Percentiles rank a stretch among this genome's conserved stretches.
Evolutionary conservation across 176 grass and related monocot species (phyloP).

Genomic region (Olyra latifolia): DNA sequence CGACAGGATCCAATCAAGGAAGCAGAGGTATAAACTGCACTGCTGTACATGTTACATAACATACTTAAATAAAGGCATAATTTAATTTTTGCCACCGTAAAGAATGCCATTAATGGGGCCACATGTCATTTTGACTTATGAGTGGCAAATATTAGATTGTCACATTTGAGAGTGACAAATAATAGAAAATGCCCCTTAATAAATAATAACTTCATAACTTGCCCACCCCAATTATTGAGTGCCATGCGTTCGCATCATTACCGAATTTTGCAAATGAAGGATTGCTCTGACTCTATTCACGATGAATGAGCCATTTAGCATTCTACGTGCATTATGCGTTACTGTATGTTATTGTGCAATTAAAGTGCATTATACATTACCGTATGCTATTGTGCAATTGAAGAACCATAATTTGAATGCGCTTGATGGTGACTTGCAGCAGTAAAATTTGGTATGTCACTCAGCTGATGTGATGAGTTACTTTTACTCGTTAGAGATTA

Average conservation of each 20-base stretch:
- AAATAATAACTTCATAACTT: too few species aligned
- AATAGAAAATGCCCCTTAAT: too few species aligned
- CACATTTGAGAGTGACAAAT: too few species aligned
- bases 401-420: neutral
- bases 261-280: neutral
- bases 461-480: neutral
- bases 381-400: neutral
- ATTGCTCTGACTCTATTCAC: neutral
- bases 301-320: neutral
- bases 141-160: too few species aligned
- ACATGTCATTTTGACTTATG: too few species aligned
- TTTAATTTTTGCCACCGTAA: too few species aligned
- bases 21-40: slow-evolving; percentile 52
- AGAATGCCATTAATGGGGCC: too few species aligned
- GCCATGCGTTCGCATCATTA: neutral
- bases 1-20: slow-evolving; percentile 53
- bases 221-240: neutral
- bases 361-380: neutral
- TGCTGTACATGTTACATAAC: neutral
- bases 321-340: neutral
- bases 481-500: neutral
- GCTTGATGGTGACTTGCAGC: neutral
- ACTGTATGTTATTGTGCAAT: neutral
- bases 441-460: neutral
- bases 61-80: too few species aligned